phyloP scores from a whole-genome alignment of 2,329 filamentous ascomycete genomes.

The Neofusicoccum laricinum region DNA sequence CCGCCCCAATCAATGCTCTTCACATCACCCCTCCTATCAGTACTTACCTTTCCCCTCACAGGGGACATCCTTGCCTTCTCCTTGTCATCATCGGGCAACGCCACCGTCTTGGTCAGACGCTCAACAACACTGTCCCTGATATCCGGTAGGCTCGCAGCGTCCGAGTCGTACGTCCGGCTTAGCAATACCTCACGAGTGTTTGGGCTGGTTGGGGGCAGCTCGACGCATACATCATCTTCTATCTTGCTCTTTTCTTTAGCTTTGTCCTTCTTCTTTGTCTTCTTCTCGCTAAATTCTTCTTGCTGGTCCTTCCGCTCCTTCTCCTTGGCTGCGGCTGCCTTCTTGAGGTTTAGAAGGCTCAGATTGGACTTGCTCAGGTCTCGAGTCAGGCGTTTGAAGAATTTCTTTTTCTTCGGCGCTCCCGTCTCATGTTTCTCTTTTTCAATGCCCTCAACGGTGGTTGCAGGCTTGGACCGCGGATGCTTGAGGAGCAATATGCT shows the following conservation, averaged over 20 bases:
- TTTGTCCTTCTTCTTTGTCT: background rate
- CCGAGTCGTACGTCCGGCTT: constrained; percentile 4
- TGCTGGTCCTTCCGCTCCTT: background rate
- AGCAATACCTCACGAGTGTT: background rate
- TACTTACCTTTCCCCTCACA: background rate
- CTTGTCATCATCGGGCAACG: background rate
- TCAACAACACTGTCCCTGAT: constrained; percentile 12
- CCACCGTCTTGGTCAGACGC: background rate
- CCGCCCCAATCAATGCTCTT: background rate
- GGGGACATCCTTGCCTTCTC: background rate
- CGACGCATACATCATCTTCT: background rate
- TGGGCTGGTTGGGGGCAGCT: background rate
- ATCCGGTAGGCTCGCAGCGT: constrained; percentile 7
- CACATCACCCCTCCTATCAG: background rate
- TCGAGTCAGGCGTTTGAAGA: constrained; percentile 4
- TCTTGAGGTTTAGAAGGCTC: constrained; percentile 4
- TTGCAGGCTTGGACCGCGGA: background rate
- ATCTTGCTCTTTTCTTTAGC: background rate
- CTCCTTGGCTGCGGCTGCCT: background rate
- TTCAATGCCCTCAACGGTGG: background rate
- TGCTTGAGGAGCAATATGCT: background rate
- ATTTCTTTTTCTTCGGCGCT: constrained; percentile 20
- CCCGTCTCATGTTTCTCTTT: constrained; percentile 10
- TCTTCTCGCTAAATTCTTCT: background rate
- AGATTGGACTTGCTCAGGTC: constrained; percentile 1